phyloP scores from a whole-genome alignment of 1,284 basidiomycete species.

The Puccinia polysora region DNA sequence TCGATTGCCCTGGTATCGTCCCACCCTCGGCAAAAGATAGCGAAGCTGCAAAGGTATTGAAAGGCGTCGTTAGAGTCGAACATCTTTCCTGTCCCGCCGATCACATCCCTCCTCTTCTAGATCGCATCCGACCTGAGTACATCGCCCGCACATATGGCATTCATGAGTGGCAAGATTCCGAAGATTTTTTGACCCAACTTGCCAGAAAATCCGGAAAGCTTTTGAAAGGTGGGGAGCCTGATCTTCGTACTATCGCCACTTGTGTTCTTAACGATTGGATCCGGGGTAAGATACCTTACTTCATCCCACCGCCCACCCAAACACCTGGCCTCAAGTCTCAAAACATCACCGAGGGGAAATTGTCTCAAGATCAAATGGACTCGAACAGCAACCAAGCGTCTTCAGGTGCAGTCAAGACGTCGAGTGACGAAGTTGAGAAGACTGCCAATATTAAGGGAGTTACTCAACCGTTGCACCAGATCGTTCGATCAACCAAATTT shows the following conservation, averaged over 20 bases:
- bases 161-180: slow-evolving; percentile 57
- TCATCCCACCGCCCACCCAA: slow-evolving; percentile 65
- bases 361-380: slow-evolving; percentile 46
- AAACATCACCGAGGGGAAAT: slow-evolving; percentile 44
- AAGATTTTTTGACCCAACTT: slow-evolving; percentile 76
- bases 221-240: slow-evolving; percentile 89
- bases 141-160: slow-evolving; percentile 84
- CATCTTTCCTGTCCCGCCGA: slow-evolving; percentile 89
- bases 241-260: slow-evolving; percentile 85
- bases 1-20: slow-evolving; percentile 98
- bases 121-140: slow-evolving; percentile 86
- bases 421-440: slow-evolving; percentile 48
- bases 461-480: slow-evolving; percentile 59
- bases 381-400: slow-evolving; percentile 29
- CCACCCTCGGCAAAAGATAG: slow-evolving; percentile 85
- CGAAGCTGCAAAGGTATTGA: slow-evolving; percentile 87
- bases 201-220: slow-evolving; percentile 87
- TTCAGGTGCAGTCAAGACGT: slow-evolving; percentile 48
- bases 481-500: slow-evolving; percentile 60
- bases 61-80: slow-evolving; percentile 95
- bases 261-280: slow-evolving; percentile 98
- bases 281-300: slow-evolving; percentile 85
- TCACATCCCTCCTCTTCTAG: slow-evolving; percentile 81
- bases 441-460: slow-evolving; percentile 58
- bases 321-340: slow-evolving; percentile 43